Base-by-base conservation (phyloP, 129 eudicot species). In the Escallonia rubra region DNA sequence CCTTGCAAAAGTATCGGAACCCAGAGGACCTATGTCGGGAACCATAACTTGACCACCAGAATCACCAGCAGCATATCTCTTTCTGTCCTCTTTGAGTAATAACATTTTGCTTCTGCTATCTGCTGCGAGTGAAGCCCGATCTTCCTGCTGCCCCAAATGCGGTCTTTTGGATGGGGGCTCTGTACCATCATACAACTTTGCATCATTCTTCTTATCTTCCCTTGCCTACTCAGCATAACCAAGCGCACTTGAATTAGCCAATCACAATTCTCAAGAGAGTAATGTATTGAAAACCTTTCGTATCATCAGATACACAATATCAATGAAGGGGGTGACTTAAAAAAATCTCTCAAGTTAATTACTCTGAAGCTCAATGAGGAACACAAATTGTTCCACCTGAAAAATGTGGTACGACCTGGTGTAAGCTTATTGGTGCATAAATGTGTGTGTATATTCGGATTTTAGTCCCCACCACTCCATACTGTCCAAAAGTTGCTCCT, bases 81-180 rank as follows among this genome's bases (percentile, higher is more conserved):
- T 58, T 38, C 38, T 58, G 43, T 15, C 66, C 10, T 49, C 67
- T 61, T 68, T 67, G 15, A 23, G 46, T 49, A 14, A 60, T 13
- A 49, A 8, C 49, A 15, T 61, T 15, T 7, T 23, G 8, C 48
- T 61, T 39, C 49, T 41, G 50, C 14, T 69, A 13, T 68, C 79
- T 34, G 44, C 48, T 13, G 79, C 66, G 11, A 85, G 68, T 59
- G 82, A 67, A 72, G 42, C 78, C 61, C 72, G 74, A 66, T 79
- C 78, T 43, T 72, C 77, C 64, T 67, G 61, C 38, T 44, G 59
- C 15, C 39, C 50, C 47, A 50, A 50, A 43, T 66, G 74, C 42
- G 48, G 60, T 68, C 70, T 70, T 66, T 79, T 81, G 5, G 13
- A 4, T 49, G 85, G 77, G 50, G 72, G 77, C 57, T 81, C 76